Evolutionary conservation across 805 yeast species (phyloP).

Genomic region (Kuraishia molischiana): DNA sequence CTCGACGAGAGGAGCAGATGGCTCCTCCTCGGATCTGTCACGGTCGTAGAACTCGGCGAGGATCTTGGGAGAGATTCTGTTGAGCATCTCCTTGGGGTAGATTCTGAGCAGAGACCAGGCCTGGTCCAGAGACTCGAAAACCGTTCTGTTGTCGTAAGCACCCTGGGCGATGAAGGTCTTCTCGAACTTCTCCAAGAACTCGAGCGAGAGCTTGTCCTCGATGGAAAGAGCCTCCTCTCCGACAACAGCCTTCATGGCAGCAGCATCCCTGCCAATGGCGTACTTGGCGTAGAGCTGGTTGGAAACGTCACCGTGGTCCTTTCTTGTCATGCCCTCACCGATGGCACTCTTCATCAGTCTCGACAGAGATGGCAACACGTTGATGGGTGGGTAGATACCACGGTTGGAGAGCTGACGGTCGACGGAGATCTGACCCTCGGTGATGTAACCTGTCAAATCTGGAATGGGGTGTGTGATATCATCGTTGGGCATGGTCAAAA

Average conservation of each 20-base stretch:
- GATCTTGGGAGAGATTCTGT: conserved; percentile 97
- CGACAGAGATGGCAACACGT: conserved; percentile 93
- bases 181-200: conserved; percentile 96
- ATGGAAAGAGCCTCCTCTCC: conserved; percentile 99
- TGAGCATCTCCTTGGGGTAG: conserved; percentile 97
- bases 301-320: conserved; percentile 98
- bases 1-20: not conserved
- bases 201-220: conserved; percentile 95
- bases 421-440: conserved; percentile 97
- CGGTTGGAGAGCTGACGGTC: conserved; percentile 95
- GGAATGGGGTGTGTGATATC: conserved; percentile 99
- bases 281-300: conserved; percentile 98
- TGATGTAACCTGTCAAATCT: conserved; percentile 98
- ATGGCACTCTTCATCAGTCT: conserved; percentile 99
- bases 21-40: conserved; percentile 54
- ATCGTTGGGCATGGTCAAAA: conserved; percentile 98
- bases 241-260: conserved; percentile 99
- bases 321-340: conserved; percentile 99
- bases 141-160: conserved; percentile 90
- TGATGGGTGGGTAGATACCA: conserved; percentile 98
- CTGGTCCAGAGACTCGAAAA: conserved; percentile 91
- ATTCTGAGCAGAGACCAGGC: conserved; percentile 98
- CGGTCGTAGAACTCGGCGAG: conserved; percentile 92
- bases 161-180: conserved; percentile 94
- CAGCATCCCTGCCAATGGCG: conserved; percentile 99